phyloP scores from a whole-genome alignment of 2,329 filamentous ascomycete genomes.

The Paecilomyces variotii region DNA sequence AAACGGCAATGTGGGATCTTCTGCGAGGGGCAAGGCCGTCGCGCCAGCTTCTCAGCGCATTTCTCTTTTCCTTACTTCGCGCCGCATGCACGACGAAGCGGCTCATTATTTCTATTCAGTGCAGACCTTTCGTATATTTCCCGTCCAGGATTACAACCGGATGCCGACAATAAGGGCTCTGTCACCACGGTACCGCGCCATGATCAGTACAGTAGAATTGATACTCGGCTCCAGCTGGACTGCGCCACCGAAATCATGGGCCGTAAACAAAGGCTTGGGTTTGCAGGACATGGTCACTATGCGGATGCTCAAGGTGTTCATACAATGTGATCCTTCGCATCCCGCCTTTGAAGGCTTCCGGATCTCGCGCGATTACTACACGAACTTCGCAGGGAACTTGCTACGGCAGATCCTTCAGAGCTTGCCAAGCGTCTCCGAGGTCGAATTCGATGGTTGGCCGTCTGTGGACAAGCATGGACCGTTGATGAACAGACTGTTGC shows the following conservation, averaged over 20 bases:
- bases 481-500: constrained; percentile 42
- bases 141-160: constrained; percentile 41
- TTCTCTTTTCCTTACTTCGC: constrained; percentile 32
- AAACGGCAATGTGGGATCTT: constrained; percentile 28
- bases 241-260: constrained; percentile 48
- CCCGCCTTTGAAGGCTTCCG: constrained; percentile 50
- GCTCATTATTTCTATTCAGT: constrained; percentile 43
- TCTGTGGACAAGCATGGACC: constrained; percentile 44
- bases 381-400: constrained; percentile 46
- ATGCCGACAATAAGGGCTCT: constrained; percentile 42
- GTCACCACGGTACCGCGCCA: constrained; percentile 42
- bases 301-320: constrained; percentile 47
- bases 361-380: constrained; percentile 50
- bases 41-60: constrained; percentile 28
- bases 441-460: constrained; percentile 52
- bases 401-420: constrained; percentile 43
- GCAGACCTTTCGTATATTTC: constrained; percentile 48
- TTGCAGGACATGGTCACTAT: constrained; percentile 41
- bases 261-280: constrained; percentile 42
- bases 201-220: constrained; percentile 47
- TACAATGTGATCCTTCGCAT: constrained; percentile 49
- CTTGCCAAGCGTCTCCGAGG: constrained; percentile 39
- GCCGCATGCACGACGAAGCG: constrained; percentile 44
- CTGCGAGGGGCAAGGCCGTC: constrained; percentile 25
- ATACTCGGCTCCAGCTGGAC: constrained; percentile 54